Evolutionary conservation across 805 yeast genomes (phyloP).

Genomic region (Yarrowia bubula): DNA sequence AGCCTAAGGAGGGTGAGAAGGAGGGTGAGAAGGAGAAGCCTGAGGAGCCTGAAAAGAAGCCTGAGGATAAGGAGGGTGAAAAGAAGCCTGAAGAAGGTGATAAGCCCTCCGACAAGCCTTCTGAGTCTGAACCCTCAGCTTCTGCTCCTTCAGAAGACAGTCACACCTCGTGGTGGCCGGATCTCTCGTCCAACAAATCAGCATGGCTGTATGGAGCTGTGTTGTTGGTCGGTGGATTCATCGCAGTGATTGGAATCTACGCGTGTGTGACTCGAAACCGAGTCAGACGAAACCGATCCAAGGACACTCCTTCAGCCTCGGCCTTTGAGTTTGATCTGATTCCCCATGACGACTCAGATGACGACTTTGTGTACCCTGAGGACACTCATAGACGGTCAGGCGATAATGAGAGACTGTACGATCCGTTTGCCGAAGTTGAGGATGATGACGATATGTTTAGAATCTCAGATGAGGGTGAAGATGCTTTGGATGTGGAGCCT

Average conservation of each 20-base stretch:
- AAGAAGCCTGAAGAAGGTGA: background rate
- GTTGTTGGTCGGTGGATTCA: constrained; percentile 48
- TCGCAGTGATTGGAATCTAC: constrained; percentile 40
- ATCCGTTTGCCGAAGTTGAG: constrained; percentile 18
- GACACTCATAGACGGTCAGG: constrained; percentile 7
- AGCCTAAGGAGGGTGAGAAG: constrained; percentile 37
- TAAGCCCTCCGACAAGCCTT: background rate
- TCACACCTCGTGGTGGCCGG: constrained; percentile 8
- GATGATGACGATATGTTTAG: constrained; percentile 28
- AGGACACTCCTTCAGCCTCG: constrained; percentile 23
- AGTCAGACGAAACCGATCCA: constrained; percentile 23
- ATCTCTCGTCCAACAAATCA: constrained; percentile 32
- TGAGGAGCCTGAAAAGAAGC: constrained; percentile 31
- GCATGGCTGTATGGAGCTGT: constrained; percentile 42
- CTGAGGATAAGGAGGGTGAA: constrained; percentile 43
- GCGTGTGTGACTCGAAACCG: constrained; percentile 43
- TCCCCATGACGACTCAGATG: constrained; percentile 31
- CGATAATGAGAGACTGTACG: background rate
- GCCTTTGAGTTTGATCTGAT: constrained; percentile 34
- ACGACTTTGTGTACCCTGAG: constrained; percentile 21
- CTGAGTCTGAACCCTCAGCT: too few species aligned
- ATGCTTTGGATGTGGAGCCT: background rate
- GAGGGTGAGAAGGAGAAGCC: constrained; percentile 42
- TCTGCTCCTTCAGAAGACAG: background rate
- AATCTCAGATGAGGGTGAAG: constrained; percentile 26